Base-by-base conservation (phyloP, 176 grass and related monocot genomes). In the Musa beccarii region DNA sequence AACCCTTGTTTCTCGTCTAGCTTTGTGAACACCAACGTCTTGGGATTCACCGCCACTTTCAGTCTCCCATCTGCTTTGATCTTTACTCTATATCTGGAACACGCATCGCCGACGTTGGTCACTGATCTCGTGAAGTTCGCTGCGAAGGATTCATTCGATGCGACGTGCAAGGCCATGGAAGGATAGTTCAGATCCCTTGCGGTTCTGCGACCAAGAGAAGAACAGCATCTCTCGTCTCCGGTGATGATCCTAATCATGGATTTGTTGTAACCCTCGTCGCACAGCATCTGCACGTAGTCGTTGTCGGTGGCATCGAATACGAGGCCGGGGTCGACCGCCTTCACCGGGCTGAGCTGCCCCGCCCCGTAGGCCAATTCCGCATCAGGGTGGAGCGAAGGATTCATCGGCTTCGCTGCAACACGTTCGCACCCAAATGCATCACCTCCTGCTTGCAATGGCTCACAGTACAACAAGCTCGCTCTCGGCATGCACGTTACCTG, bases 131-230 rank as follows among this genome's bases (percentile, higher is more conserved):
- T 75, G 71, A 90, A 90, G 1, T 2, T 11, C 10, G 52, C 21
- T 17, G 5, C 53, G 66, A 90, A 84, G 25, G 49, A 49, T 59
- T 61, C 68, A 2, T 64, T 19, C 0, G 65, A 10, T 0, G 1
- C 6, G 2, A 73, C 78, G 13, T 8, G 63, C 2, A 74, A 52
- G 2, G 75, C 68, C 84, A 89, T 89, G 11, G 87, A 86, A 13
- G 87, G 87, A 51, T 89, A 83, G 77, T 86, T 89, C 28, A 86
- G 84, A 64, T 80, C 80, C 17, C 9, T 51, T 26, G 54, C 24
- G 9, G 50, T 17, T 28, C 68, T 54, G 8, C 5, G 9, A 1
- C 11, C 13, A 1, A 11, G n/a, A 2, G 43, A 1, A 12, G 29
- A 28, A 21, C 76, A 65, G 50, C 19, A 52, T 17, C 15, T 57